Conservation (phyloP, 768 basidiomycete species). For the Suillus subaureus region DNA sequence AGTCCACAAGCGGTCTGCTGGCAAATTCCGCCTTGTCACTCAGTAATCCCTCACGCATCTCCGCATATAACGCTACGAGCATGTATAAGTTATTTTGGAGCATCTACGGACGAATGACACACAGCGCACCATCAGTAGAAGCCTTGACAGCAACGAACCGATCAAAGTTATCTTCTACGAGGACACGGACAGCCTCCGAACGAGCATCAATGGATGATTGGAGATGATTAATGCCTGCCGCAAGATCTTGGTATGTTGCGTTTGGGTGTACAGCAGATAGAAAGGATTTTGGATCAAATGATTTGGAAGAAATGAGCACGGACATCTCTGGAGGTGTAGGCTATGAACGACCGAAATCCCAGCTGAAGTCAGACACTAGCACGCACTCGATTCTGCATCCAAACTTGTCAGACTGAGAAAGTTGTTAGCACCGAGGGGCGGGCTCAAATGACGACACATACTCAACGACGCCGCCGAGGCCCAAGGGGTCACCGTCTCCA, state of each 20-base stretch:
- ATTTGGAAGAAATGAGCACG: slow-evolving; percentile 86
- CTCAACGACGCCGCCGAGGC: slow-evolving; percentile 68
- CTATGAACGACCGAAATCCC: slow-evolving; percentile 13
- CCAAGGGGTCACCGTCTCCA: slow-evolving; percentile 74
- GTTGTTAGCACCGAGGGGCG: slow-evolving; percentile 9
- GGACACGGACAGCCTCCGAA: slow-evolving; percentile 90
- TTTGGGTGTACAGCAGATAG: slow-evolving; percentile 91
- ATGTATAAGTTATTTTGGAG: background rate
- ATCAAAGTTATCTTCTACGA: slow-evolving; percentile 98
- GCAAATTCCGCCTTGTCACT: slow-evolving; percentile 78
- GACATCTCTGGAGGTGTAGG: slow-evolving; percentile 63
- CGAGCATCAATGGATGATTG: slow-evolving; percentile 83
- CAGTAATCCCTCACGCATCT: slow-evolving; percentile 91
- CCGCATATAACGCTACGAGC: slow-evolving; percentile 74
- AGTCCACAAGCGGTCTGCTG: slow-evolving; percentile 77
- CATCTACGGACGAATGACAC: slow-evolving; percentile 8
- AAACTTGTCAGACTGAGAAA: slow-evolving; percentile 58
- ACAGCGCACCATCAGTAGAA: slow-evolving; percentile 80
- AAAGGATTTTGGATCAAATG: slow-evolving; percentile 95
- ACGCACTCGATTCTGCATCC: slow-evolving; percentile 79
- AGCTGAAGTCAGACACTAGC: slow-evolving; percentile 16
- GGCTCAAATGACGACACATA: slow-evolving; percentile 37
- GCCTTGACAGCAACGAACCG: slow-evolving; percentile 97
- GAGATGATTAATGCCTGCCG: slow-evolving; percentile 72
- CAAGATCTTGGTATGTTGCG: slow-evolving; percentile 91